Percentiles rank a stretch among this genome's conserved stretches.
Conservation (phyloP, 805 yeast genomes). For the Nakazawaea holstii region DNA sequence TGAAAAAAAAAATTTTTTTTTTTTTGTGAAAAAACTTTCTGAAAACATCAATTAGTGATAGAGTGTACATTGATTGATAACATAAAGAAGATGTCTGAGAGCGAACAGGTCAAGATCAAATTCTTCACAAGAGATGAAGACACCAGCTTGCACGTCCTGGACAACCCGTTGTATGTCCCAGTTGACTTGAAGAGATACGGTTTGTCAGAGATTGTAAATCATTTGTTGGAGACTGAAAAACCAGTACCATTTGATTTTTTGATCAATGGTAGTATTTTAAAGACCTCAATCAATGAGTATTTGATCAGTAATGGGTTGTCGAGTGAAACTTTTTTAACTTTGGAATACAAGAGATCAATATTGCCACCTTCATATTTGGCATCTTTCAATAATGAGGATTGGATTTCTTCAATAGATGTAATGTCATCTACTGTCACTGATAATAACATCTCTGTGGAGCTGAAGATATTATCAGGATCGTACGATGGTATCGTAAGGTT, state of each 20-base stretch:
- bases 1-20: background rate
- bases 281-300: conserved; percentile 77
- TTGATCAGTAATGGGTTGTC: conserved; percentile 73
- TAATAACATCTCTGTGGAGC: conserved; percentile 34
- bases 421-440: conserved; percentile 25
- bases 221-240: conserved; percentile 54
- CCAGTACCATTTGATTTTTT: conserved; percentile 92
- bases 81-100: background rate
- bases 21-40: background rate
- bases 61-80: background rate
- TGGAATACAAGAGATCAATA: conserved; percentile 89
- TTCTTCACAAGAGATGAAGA: conserved; percentile 85
- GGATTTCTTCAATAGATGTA: conserved; percentile 78
- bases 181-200: conserved; percentile 84
- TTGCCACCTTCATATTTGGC: conserved; percentile 92
- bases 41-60: background rate
- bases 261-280: conserved; percentile 76
- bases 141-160: conserved; percentile 62
- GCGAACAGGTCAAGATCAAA: conserved; percentile 65
- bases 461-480: conserved; percentile 77
- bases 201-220: conserved; percentile 91
- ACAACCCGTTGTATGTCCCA: conserved; percentile 85
- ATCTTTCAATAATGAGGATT: conserved; percentile 87
- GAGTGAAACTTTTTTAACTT: conserved; percentile 67
- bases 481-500: conserved; percentile 94